Evolutionary conservation across 257 asterid species (phyloP).

Genomic region (Datura wrightii): DNA sequence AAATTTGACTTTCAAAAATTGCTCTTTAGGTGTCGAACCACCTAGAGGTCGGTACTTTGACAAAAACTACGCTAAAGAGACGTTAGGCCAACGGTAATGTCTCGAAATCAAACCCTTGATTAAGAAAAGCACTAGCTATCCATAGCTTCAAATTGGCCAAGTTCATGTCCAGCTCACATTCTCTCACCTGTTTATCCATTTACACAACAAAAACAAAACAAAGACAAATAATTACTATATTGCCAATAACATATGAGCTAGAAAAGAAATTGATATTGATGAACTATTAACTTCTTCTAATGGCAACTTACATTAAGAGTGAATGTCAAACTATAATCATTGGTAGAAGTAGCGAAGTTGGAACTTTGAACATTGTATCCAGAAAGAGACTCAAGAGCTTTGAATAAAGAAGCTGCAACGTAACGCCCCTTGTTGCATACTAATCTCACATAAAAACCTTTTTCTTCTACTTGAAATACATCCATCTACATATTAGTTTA

Average conservation of each 20-base stretch:
- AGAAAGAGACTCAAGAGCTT: conserved; percentile 60
- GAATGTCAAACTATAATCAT: conserved; percentile 63
- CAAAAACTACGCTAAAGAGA: neutral
- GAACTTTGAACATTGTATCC: conserved; percentile 53
- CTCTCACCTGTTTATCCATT: conserved; percentile 51
- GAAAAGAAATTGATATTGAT: neutral
- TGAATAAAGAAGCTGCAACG: conserved; percentile 56
- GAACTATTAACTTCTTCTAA: neutral
- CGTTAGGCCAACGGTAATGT: conserved; percentile 36
- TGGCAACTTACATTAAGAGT: conserved; percentile 58
- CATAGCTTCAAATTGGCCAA: conserved; percentile 61
- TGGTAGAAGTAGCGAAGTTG: conserved; percentile 51
- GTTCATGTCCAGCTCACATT: conserved; percentile 48
- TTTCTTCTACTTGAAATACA: conserved; percentile 59
- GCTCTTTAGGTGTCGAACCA: no score
- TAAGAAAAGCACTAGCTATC: conserved; percentile 60
- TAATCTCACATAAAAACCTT: conserved; percentile 61
- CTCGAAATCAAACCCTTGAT: conserved; percentile 70
- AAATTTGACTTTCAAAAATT: no score
- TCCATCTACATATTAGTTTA: conserved; percentile 59
- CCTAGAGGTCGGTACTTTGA: no score
- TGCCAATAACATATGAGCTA: neutral
- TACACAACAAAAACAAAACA: neutral
- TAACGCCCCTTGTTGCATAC: conserved; percentile 56
- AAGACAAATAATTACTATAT: neutral